These are phyloP conservation scores for Aspergillus sparsus DNA, from an alignment of 495 filamentous ascomycete species.

Conservation along the genomic window DNA sequence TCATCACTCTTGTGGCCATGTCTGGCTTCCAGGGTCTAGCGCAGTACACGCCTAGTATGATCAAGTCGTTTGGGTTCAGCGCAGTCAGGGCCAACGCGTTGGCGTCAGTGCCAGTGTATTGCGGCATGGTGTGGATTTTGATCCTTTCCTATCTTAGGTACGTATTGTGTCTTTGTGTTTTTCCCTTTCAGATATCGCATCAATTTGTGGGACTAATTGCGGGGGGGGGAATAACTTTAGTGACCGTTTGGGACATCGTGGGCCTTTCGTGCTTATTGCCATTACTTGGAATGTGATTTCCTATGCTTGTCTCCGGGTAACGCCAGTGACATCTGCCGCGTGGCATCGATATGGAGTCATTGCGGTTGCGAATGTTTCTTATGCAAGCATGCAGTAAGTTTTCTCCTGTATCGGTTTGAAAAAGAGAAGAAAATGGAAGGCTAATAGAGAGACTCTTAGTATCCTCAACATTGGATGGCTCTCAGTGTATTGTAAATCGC, in stretches of 20 bases:
- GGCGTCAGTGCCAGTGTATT: constrained; percentile 52
- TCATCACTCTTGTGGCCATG: constrained; percentile 50
- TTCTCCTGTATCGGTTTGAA: too few relatives aligned
- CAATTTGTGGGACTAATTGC: too few relatives aligned
- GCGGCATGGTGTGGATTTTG: constrained; percentile 44
- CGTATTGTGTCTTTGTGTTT: constrained; percentile 21
- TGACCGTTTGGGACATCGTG: constrained; percentile 47
- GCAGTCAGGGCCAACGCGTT: constrained; percentile 51
- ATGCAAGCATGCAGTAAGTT: constrained; percentile 55
- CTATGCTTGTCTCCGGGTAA: constrained; percentile 35
- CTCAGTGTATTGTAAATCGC: constrained; percentile 46
- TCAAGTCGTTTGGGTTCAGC: constrained; percentile 47
- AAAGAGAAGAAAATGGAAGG: too few relatives aligned
- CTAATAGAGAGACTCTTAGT: constrained; percentile 15
- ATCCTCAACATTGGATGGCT: constrained; percentile 52
- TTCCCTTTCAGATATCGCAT: constrained; percentile 12
- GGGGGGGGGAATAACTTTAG: constrained; percentile 20
- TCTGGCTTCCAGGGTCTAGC: constrained; percentile 46
- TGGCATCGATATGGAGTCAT: constrained; percentile 50
- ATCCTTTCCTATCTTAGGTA: constrained; percentile 42
- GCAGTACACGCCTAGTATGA: constrained; percentile 42
- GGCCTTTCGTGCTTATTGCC: constrained; percentile 40
- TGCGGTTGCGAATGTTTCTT: constrained; percentile 49
- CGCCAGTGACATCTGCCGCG: constrained; percentile 17
- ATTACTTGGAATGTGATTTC: constrained; percentile 51